Conservation (phyloP, 495 filamentous ascomycete species). For the Entonaema liquescens region DNA sequence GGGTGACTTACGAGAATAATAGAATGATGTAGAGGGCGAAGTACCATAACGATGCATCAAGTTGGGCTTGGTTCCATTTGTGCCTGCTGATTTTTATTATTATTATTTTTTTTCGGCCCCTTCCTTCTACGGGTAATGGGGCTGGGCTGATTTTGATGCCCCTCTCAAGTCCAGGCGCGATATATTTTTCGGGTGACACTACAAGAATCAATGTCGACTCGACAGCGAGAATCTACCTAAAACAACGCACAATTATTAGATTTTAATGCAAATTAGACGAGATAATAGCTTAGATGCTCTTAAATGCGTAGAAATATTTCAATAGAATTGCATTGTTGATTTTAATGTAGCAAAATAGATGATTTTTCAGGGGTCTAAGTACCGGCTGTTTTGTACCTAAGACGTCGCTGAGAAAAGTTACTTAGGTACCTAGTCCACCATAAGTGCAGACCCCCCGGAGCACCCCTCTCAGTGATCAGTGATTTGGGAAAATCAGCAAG, state of each 20-base stretch:
- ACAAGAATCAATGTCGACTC: slow-evolving; percentile 28
- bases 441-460: slow-evolving; percentile 25
- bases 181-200: slow-evolving; percentile 35
- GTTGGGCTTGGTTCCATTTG: slow-evolving; percentile 33
- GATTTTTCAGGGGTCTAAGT: slow-evolving; percentile 13
- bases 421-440: slow-evolving; percentile 15
- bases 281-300: not conserved
- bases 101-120: slow-evolving; percentile 26
- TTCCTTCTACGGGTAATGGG: slow-evolving; percentile 39
- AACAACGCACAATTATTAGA: not conserved
- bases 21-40: slow-evolving; percentile 27
- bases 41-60: slow-evolving; percentile 29
- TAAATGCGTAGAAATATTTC: not conserved
- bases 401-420: not conserved
- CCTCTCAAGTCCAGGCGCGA: slow-evolving; percentile 26
- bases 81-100: slow-evolving; percentile 39
- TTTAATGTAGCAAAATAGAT: slow-evolving; percentile 8
- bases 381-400: slow-evolving; percentile 13
- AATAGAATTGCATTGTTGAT: slow-evolving; percentile 15
- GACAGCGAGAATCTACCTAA: slow-evolving; percentile 9
- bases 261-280: slow-evolving; percentile 13
- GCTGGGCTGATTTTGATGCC: slow-evolving; percentile 37
- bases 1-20: slow-evolving; percentile 29
- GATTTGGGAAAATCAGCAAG: slow-evolving; percentile 48
- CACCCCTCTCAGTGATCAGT: slow-evolving; percentile 40